A percentile compares a stretch with the other conserved stretches of the same genome.
Evolutionary conservation across 495 filamentous ascomycete species (phyloP).

Genomic region (Neurospora sp.): DNA sequence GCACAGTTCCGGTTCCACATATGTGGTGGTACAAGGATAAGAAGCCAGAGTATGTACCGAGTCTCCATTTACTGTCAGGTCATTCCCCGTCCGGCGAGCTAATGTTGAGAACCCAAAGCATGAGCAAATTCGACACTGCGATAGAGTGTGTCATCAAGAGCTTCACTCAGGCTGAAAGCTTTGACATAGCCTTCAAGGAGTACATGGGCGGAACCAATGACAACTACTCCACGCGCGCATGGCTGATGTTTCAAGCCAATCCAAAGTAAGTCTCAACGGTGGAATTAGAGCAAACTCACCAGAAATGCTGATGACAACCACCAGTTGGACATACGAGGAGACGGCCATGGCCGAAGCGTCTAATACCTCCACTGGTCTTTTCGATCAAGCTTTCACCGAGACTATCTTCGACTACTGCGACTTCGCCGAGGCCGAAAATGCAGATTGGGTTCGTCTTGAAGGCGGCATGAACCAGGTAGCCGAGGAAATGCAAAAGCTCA

Average conservation of each 20-base stretch:
- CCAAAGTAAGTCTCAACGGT: neutral
- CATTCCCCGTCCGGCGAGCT: too few relatives aligned
- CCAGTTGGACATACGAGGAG: neutral
- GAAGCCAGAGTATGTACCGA: neutral
- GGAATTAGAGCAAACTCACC: neutral
- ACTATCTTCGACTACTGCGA: constrained; percentile 24
- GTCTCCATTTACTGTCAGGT: too few relatives aligned
- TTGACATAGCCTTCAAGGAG: neutral
- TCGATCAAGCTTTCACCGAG: constrained; percentile 29
- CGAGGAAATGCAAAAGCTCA: neutral
- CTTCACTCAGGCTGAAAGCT: neutral
- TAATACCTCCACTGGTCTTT: constrained; percentile 18
- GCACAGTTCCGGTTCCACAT: neutral
- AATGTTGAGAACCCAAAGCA: neutral
- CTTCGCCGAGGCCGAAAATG: constrained; percentile 6
- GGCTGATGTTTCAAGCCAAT: constrained; percentile 1
- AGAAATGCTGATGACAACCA: neutral
- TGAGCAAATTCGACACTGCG: neutral
- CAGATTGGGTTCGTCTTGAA: constrained; percentile 1
- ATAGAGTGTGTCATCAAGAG: neutral
- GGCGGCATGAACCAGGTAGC: neutral
- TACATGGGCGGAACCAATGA: neutral
- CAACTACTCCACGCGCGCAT: constrained; percentile 4
- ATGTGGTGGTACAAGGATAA: neutral
- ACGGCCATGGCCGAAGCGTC: constrained; percentile 3